Percentiles rank a stretch among this genome's conserved stretches.
phyloP scores from a whole-genome alignment of 371 early-diverging fungal genomes.

The Mitosporidium daphniae region DNA sequence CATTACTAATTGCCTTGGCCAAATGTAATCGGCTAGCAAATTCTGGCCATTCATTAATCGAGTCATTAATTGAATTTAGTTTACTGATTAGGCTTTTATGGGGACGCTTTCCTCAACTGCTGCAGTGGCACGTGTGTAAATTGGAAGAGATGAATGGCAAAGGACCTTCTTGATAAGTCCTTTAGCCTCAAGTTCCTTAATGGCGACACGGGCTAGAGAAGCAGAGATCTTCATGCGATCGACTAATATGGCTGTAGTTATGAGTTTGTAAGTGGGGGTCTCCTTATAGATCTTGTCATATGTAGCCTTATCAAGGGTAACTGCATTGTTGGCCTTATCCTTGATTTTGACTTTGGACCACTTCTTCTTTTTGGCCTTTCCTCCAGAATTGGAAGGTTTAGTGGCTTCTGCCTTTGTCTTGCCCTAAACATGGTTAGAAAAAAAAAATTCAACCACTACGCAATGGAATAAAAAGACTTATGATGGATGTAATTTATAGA shows the following conservation, averaged over 20 bases:
- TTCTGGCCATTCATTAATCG: too few relatives aligned
- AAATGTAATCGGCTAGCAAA: too few relatives aligned
- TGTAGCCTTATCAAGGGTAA: slow-evolving; percentile 50
- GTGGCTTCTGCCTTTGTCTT: too few relatives aligned
- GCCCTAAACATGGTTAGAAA: too few relatives aligned
- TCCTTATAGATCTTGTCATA: slow-evolving; percentile 81
- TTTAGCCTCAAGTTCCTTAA: slow-evolving; percentile 48
- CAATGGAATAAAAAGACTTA: too few relatives aligned
- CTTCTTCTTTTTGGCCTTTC: too few relatives aligned
- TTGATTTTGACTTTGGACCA: slow-evolving; percentile 78
- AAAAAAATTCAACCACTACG: too few relatives aligned
- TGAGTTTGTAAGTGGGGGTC: slow-evolving; percentile 86
- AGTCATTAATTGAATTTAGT: too few relatives aligned
- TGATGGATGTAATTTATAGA: too few relatives aligned
- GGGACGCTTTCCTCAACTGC: slow-evolving; percentile 6
- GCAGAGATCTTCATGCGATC: slow-evolving; percentile 88
- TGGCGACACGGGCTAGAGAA: slow-evolving; percentile 65
- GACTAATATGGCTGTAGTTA: slow-evolving; percentile 75
- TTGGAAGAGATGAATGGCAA: slow-evolving; percentile 48
- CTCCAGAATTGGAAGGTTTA: too few relatives aligned
- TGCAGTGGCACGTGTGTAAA: slow-evolving; percentile 64
- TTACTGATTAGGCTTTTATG: too few relatives aligned
- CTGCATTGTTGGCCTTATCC: slow-evolving; percentile 84
- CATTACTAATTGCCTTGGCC: too few relatives aligned
- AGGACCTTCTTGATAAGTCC: slow-evolving; percentile 60